Evolutionary conservation across 306 rosid species (phyloP).

Genomic region (Trifolium dubium): DNA sequence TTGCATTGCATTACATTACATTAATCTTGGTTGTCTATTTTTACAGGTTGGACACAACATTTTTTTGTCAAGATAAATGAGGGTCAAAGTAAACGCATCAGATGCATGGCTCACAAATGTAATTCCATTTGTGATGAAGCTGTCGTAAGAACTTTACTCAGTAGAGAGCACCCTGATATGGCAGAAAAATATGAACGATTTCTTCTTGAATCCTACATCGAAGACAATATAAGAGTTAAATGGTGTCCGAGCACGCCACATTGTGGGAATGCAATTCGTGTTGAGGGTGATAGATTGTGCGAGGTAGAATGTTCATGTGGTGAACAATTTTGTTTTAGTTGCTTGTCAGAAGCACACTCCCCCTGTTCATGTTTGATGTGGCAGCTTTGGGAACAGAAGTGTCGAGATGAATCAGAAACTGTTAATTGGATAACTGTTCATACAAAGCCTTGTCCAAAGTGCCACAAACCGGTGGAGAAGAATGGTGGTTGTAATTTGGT

Average conservation of each 20-base stretch:
- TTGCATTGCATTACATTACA: neutral
- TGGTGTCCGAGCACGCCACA: constrained; percentile 99
- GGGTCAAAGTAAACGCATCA: constrained; percentile 93
- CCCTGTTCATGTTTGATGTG: constrained; percentile 97
- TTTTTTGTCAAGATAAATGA: constrained; percentile 89
- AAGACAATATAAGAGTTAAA: constrained; percentile 88
- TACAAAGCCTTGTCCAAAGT: constrained; percentile 94
- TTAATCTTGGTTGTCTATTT: neutral
- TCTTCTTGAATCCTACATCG: constrained; percentile 94
- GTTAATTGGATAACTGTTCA: constrained; percentile 98
- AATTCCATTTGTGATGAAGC: constrained; percentile 88
- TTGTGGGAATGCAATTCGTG: constrained; percentile 93
- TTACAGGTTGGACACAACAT: constrained; percentile 88
- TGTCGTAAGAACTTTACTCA: constrained; percentile 68
- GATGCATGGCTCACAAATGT: constrained; percentile 92
- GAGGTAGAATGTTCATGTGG: constrained; percentile 98
- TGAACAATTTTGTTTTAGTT: constrained; percentile 83
- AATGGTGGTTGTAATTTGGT: constrained; percentile 99
- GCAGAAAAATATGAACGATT: constrained; percentile 93
- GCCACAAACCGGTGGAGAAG: constrained; percentile 96
- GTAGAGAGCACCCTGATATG: constrained; percentile 63
- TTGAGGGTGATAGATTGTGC: constrained; percentile 76
- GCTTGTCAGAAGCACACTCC: constrained; percentile 86
- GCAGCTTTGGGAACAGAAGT: constrained; percentile 94
- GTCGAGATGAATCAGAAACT: constrained; percentile 96